phyloP scores from a whole-genome alignment of 306 rosid genomes.

The Sophora flavescens region DNA sequence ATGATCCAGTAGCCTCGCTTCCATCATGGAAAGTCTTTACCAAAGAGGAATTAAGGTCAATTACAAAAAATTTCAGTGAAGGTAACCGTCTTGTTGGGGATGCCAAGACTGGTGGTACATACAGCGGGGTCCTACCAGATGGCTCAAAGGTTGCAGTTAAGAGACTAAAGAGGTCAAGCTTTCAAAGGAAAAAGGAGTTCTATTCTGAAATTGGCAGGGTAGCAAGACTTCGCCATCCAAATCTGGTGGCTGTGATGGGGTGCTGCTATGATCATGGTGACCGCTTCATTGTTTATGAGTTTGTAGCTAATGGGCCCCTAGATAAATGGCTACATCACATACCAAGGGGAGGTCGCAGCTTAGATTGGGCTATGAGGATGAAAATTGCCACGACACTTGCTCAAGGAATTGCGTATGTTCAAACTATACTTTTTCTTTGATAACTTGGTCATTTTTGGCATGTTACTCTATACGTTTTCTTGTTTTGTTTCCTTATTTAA shows the following conservation, averaged over 20 bases:
- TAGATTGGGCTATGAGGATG: constrained; percentile 97
- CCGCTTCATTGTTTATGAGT: constrained; percentile 94
- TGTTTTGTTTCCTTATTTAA: too few relatives aligned
- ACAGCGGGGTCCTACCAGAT: constrained; percentile 86
- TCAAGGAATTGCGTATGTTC: constrained; percentile 97
- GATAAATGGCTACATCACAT: constrained; percentile 98
- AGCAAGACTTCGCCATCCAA: constrained; percentile 93
- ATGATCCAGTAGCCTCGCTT: constrained; percentile 74
- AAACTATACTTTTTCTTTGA: constrained; percentile 30
- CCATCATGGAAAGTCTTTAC: constrained; percentile 94
- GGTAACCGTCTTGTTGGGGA: constrained; percentile 95
- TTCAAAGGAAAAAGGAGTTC: constrained; percentile 95
- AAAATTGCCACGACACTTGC: constrained; percentile 92
- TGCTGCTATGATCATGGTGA: constrained; percentile 99
- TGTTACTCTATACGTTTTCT: constrained; percentile 10
- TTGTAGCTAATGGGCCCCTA: constrained; percentile 89
- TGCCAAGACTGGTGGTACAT: constrained; percentile 94
- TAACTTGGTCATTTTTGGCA: background rate
- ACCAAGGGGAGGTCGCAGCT: constrained; percentile 95
- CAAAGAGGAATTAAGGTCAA: constrained; percentile 88
- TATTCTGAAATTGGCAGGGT: constrained; percentile 92
- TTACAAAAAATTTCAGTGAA: constrained; percentile 97
- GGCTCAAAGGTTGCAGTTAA: constrained; percentile 94
- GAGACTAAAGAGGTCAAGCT: constrained; percentile 89
- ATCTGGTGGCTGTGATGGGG: constrained; percentile 94